A percentile compares a stretch with the other conserved stretches of the same genome.
phyloP scores from a whole-genome alignment of 768 basidiomycete genomes.

The Tubosaeta brunneosetosa region DNA sequence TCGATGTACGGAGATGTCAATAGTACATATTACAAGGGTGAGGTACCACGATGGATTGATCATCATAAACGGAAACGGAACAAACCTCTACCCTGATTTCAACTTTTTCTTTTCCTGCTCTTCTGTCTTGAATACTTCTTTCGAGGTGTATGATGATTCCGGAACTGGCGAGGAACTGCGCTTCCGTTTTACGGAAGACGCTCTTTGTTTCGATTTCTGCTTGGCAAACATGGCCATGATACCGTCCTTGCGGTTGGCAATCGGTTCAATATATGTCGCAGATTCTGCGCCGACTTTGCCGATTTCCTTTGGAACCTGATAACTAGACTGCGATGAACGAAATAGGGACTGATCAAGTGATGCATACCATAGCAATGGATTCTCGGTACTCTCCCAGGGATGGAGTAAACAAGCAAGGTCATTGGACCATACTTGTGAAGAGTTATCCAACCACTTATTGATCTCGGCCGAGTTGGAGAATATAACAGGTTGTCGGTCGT shows the following conservation, averaged over 20 bases:
- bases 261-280: conserved; percentile 73
- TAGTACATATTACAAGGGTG: conserved; percentile 10
- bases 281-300: conserved; percentile 88
- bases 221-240: conserved; percentile 79
- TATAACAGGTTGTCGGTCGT: conserved; percentile 85
- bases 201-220: conserved; percentile 37
- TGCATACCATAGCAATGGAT: conserved; percentile 65
- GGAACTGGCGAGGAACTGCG: conserved; percentile 20
- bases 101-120: conserved; percentile 18
- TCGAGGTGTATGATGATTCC: not conserved
- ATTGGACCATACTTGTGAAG: conserved; percentile 57
- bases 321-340: conserved; percentile 43
- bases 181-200: conserved; percentile 24
- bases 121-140: conserved; percentile 5
- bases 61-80: not conserved
- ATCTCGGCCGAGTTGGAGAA: conserved; percentile 60
- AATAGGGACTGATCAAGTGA: not conserved
- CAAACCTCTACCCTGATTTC: conserved; percentile 10
- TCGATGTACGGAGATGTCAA: not conserved
- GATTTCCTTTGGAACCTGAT: conserved; percentile 84
- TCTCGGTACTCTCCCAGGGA: conserved; percentile 48
- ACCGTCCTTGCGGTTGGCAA: conserved; percentile 76
- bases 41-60: too few species aligned
- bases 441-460: conserved; percentile 76
- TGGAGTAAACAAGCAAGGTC: conserved; percentile 56